Conservation (phyloP, 805 yeast genomes). For the Candida railenensis region DNA sequence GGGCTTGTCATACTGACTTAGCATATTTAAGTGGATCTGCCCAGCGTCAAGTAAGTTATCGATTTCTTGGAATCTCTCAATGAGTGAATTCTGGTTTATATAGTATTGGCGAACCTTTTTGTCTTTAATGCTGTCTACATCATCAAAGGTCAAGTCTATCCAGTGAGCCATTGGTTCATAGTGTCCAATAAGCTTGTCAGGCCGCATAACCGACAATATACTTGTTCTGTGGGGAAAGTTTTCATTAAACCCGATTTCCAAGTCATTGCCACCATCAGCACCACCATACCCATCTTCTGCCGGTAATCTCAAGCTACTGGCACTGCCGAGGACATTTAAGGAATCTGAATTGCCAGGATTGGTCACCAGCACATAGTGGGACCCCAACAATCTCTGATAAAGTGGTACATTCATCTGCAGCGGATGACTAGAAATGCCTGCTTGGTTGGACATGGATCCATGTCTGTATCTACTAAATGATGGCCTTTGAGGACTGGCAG, state of each 20-base stretch:
- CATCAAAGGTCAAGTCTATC: slow-evolving; percentile 20
- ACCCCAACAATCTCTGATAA: not conserved
- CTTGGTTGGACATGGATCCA: not conserved
- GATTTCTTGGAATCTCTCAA: slow-evolving; percentile 55
- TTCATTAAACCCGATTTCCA: slow-evolving; percentile 2
- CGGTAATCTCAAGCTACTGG: slow-evolving; percentile 3
- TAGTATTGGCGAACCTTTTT: slow-evolving; percentile 44
- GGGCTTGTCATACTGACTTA: slow-evolving; percentile 18
- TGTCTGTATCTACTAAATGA: not conserved
- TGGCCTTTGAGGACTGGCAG: not conserved
- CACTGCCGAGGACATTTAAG: not conserved
- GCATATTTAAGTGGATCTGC: slow-evolving; percentile 57
- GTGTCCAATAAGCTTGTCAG: slow-evolving; percentile 35
- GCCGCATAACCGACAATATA: slow-evolving; percentile 24
- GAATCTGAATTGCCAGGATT: slow-evolving; percentile 3
- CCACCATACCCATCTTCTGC: too few relatives aligned
- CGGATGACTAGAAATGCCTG: not conserved
- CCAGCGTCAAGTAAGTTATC: slow-evolving; percentile 72
- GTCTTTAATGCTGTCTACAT: slow-evolving; percentile 19
- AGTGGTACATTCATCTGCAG: slow-evolving; percentile 1
- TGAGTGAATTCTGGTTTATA: slow-evolving; percentile 56
- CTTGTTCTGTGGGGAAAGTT: slow-evolving; percentile 1
- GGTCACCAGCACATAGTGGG: slow-evolving; percentile 6
- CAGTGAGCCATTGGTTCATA: slow-evolving; percentile 29
- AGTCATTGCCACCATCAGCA: not conserved